phyloP scores from a whole-genome alignment of 345 rosid species.

The Hibiscus trionum region DNA sequence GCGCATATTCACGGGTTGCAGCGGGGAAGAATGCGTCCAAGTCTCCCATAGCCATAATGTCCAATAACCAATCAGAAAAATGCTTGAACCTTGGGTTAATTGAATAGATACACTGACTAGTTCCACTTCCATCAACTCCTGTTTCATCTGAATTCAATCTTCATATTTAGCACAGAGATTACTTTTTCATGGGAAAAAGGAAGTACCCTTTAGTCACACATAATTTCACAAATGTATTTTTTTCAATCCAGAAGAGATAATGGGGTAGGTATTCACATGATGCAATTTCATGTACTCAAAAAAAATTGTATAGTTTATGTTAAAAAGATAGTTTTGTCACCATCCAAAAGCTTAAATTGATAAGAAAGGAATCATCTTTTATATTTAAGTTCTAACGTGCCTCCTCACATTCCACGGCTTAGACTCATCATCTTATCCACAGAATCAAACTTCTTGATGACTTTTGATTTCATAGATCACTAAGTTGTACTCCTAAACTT shows the following conservation, averaged over 20 bases:
- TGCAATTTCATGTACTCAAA: no score
- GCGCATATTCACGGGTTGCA: constrained; percentile 64
- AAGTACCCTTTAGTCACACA: background rate
- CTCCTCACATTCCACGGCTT: background rate
- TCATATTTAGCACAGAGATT: background rate
- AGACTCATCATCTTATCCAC: background rate
- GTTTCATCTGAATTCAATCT: constrained; percentile 19
- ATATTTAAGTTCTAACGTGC: background rate
- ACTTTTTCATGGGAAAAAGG: background rate
- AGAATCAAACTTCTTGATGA: background rate
- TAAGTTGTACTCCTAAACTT: background rate
- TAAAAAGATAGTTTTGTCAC: background rate
- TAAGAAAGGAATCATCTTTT: background rate
- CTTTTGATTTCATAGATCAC: background rate
- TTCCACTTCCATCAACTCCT: constrained; percentile 14
- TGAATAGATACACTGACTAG: constrained; percentile 39
- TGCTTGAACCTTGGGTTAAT: constrained; percentile 42
- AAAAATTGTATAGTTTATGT: no score
- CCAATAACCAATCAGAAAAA: constrained; percentile 59
- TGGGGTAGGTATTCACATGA: no score
- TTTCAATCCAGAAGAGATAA: background rate
- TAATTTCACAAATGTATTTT: background rate
- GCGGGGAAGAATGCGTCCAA: constrained; percentile 65
- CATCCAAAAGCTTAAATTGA: background rate
- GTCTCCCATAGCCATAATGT: constrained; percentile 50